Evolutionary conservation across 768 basidiomycete genomes (phyloP).

Genomic region (Piloderma croceum): DNA sequence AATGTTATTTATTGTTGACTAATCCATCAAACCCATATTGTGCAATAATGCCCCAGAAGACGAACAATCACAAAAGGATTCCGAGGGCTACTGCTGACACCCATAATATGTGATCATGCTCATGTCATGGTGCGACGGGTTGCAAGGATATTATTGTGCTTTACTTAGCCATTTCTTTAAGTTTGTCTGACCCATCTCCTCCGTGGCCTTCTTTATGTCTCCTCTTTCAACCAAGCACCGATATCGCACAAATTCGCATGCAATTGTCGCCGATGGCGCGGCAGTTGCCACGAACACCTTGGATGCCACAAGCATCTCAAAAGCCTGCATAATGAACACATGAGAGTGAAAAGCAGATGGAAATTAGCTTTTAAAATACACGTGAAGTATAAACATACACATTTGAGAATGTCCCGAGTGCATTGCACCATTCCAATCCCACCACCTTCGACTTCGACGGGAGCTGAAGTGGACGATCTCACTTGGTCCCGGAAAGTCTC

Average conservation of each 20-base stretch:
- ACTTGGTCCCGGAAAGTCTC: conserved; percentile 74
- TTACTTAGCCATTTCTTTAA: conserved; percentile 77
- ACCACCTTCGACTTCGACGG: conserved; percentile 69
- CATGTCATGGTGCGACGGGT: too few relatives aligned
- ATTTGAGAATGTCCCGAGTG: conserved; percentile 56
- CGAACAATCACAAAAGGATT: too few relatives aligned
- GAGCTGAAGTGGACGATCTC: conserved; percentile 64
- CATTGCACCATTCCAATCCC: conserved; percentile 69
- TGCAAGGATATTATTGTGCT: conserved; percentile 31
- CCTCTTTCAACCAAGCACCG: conserved; percentile 58
- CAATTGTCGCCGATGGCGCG: conserved; percentile 42
- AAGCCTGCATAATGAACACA: conserved; percentile 47
- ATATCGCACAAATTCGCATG: conserved; percentile 72
- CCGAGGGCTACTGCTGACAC: too few relatives aligned
- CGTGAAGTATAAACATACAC: conserved; percentile 40
- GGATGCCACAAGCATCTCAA: conserved; percentile 57
- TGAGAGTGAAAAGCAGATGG: conserved; percentile 1
- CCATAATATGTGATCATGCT: too few relatives aligned
- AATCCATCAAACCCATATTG: too few relatives aligned
- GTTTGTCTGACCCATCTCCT: conserved; percentile 59
- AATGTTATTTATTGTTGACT: too few relatives aligned
- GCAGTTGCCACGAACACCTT: conserved; percentile 52
- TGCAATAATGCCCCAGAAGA: too few relatives aligned
- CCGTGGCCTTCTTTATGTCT: conserved; percentile 64
- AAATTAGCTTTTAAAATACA: not conserved